Base-by-base conservation (phyloP, 2,329 filamentous ascomycete genomes). In the Knufia petricola region DNA sequence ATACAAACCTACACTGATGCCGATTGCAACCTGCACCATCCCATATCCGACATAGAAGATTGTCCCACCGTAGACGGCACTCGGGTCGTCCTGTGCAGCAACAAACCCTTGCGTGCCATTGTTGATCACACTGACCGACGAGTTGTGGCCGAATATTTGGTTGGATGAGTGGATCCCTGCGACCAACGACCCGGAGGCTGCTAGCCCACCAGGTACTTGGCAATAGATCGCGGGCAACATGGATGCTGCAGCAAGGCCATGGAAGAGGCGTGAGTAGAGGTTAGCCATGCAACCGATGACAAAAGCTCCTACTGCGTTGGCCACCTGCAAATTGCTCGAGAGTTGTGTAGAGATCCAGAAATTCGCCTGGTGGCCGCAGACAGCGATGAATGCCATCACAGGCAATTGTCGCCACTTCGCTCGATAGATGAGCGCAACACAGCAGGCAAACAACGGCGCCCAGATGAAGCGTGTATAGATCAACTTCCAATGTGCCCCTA, bases 191-290 rank as follows among this genome's bases (percentile, higher is more conserved):
- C 78, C 78, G 46, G 69, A 73, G 1, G 79, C 77, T 2, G 77
- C 75, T 2, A 82, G 65, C 1, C 78, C 78, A 2, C 71, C 76
- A 0, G 78, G 78, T 0, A 82, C 78, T 51, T 80, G 76, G 1
- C 81, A 76, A 54, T 94, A 94, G 54, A 95, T 94, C 3, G 84
- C 88, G 0, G 88, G 88, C 8, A 95, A 69, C 73, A 95, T 86
- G 1, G 85, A 84, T 0, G 87, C 86, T 0, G 87, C 87, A 0
- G 88, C 88, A 2, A 94, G 77, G 1, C 84, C 85, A 62, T 89
- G 87, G 10, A 83, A 65, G 30, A 74, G 58, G 1, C 86, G 77
- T 12, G 82, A 83, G 67, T 92, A 90, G 1, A 87, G 61, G 56
- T 94, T 94, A 2, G 85, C 86, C 43, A 87, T 68, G 28, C 89